Evolutionary conservation across 1,139 yeast genomes (phyloP).

Genomic region (Taphrina pruni): DNA sequence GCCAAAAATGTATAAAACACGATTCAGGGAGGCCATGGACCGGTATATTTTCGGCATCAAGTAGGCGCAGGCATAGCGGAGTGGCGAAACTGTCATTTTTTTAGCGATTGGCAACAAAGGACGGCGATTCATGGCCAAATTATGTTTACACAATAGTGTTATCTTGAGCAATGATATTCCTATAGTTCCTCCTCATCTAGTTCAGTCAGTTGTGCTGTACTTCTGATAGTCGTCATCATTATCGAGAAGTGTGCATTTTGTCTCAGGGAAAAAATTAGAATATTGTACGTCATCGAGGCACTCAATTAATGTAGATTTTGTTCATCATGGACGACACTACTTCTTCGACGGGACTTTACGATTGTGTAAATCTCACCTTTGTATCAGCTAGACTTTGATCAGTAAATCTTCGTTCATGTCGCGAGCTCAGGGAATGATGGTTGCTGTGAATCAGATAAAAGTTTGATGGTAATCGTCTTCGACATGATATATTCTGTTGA

Average conservation of each 20-base stretch:
- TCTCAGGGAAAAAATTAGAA: constrained; percentile 38
- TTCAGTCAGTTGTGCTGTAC: no score
- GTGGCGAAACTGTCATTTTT: background rate
- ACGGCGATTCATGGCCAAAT: no score
- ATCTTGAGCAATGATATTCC: no score
- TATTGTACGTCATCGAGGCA: constrained; percentile 28
- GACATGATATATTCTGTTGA: constrained; percentile 34
- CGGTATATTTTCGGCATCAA: constrained; percentile 90
- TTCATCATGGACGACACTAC: constrained; percentile 13
- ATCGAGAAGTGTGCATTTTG: background rate
- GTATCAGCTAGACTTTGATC: no score
- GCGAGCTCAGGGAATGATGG: background rate
- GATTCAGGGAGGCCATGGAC: constrained; percentile 98
- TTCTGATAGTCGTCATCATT: background rate
- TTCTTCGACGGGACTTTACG: no score
- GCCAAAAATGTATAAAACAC: constrained; percentile 88
- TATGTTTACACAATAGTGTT: no score
- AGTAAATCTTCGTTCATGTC: no score
- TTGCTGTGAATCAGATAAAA: constrained; percentile 17
- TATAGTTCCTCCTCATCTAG: no score
- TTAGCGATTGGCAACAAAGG: background rate
- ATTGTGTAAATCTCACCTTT: no score
- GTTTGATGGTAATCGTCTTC: constrained; percentile 33
- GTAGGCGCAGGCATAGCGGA: constrained; percentile 2
- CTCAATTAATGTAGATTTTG: constrained; percentile 30